Evolutionary conservation across 306 rosid genomes (phyloP).

Genomic region (Rosa lucieae): DNA sequence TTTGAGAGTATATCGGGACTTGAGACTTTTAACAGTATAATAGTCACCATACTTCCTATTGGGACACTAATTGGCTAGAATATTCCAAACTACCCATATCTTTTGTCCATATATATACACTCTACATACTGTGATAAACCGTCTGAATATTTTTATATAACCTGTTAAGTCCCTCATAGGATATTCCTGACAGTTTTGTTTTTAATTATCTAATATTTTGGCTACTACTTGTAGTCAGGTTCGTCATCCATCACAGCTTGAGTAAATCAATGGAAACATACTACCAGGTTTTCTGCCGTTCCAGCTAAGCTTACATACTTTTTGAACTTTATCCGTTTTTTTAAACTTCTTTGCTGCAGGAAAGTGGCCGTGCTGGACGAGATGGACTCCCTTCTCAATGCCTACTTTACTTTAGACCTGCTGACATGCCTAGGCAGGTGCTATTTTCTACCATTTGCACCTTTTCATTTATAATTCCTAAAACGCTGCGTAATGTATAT

Average conservation of each 20-base stretch:
- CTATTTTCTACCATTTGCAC: slow-evolving; percentile 11
- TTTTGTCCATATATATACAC: not conserved
- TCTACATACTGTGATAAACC: not conserved
- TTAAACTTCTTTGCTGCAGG: slow-evolving; percentile 51
- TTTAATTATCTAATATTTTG: slow-evolving; percentile 26
- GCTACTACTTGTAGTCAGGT: slow-evolving; percentile 76
- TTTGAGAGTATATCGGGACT: not conserved
- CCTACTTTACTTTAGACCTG: slow-evolving; percentile 81
- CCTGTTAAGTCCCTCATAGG: not conserved
- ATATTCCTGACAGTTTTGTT: not conserved
- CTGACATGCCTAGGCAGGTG: slow-evolving; percentile 92
- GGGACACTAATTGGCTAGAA: not conserved
- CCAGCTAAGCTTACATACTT: slow-evolving; percentile 24
- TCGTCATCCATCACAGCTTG: slow-evolving; percentile 97
- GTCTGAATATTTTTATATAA: not conserved
- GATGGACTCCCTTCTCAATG: slow-evolving; percentile 99
- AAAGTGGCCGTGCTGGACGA: slow-evolving; percentile 98
- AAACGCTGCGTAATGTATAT: slow-evolving; percentile 12
- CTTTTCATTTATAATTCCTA: slow-evolving; percentile 9
- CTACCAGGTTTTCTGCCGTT: slow-evolving; percentile 67
- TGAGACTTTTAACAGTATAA: not conserved
- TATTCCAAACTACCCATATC: not conserved
- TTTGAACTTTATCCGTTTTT: slow-evolving; percentile 11
- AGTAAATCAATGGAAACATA: slow-evolving; percentile 98
- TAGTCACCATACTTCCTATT: not conserved